These are phyloP conservation scores for Sporodiniella umbellata DNA, from an alignment of 371 early-diverging fungal species.

Conservation along the genomic window DNA sequence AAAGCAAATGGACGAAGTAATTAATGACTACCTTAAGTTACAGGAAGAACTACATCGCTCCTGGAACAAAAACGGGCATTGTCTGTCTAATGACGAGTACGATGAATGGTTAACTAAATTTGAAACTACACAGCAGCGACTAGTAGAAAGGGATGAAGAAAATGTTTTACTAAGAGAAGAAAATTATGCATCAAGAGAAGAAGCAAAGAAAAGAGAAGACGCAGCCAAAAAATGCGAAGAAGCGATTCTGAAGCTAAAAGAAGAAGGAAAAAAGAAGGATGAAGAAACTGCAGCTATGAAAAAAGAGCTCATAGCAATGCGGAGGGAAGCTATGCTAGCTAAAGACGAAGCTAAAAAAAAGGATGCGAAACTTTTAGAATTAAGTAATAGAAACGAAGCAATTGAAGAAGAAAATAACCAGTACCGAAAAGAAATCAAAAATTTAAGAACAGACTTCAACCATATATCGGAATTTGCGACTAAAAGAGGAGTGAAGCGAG, in stretches of 20 bases:
- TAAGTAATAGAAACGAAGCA: neutral
- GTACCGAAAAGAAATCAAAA: neutral
- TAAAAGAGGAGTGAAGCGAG: no score
- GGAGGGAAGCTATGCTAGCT: neutral
- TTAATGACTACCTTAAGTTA: conserved; percentile 70
- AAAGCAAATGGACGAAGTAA: conserved; percentile 81
- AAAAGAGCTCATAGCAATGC: neutral
- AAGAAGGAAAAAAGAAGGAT: neutral
- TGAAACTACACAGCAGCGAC: conserved; percentile 54
- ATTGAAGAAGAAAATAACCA: neutral
- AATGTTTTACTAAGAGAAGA: neutral
- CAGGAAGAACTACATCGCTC: conserved; percentile 43
- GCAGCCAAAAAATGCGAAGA: neutral
- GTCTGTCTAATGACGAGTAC: conserved; percentile 60
- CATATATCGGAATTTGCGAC: no score
- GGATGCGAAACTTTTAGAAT: neutral
- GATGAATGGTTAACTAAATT: conserved; percentile 33
- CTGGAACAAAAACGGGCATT: conserved; percentile 76
- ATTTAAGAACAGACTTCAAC: no score
- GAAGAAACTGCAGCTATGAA: neutral
- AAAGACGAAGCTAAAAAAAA: neutral
- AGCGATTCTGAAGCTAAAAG: neutral
- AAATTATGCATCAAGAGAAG: neutral
- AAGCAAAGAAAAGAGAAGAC: neutral
- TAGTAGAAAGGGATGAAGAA: neutral